Percentiles rank a stretch among this genome's conserved stretches.
These are phyloP conservation scores for Solanum verrucosum DNA, from an alignment of 257 asterid genomes.

Conservation along the genomic window DNA sequence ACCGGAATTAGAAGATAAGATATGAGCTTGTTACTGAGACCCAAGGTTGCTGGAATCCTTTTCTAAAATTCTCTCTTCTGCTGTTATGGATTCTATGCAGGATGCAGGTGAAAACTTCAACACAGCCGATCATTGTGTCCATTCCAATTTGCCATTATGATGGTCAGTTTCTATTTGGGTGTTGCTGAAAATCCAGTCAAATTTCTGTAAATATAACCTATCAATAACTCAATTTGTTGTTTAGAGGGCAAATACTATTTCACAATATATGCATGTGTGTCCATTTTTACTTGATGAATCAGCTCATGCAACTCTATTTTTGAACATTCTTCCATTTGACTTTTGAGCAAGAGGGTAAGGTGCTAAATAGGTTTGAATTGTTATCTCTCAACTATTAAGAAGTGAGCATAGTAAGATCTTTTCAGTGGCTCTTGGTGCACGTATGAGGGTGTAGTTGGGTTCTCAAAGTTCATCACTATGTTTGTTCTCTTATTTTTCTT, in stretches of 20 bases:
- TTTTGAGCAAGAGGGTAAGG: neutral
- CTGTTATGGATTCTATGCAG: slow-evolving; percentile 31
- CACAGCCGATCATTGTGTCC: slow-evolving; percentile 86
- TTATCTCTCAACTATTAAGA: neutral
- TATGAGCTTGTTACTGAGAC: neutral
- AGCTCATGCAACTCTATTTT: neutral
- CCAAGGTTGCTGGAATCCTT: neutral
- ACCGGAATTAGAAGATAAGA: neutral
- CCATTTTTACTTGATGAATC: neutral
- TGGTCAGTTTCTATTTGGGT: slow-evolving; percentile 42
- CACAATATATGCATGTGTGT: neutral
- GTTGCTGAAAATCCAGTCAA: neutral
- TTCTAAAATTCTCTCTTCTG: neutral
- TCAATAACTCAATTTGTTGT: neutral
- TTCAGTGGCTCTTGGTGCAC: neutral
- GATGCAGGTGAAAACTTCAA: slow-evolving; percentile 88
- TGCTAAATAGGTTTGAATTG: neutral
- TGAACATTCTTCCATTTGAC: neutral
- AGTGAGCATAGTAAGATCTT: neutral
- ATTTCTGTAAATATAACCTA: neutral
- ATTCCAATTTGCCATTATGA: slow-evolving; percentile 76
- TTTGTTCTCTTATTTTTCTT: neutral
- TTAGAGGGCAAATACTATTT: neutral
- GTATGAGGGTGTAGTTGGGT: neutral
- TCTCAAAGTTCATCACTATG: neutral